phyloP scores from a whole-genome alignment of 805 yeast species.

The Tetrapisispora pingtungensis region DNA sequence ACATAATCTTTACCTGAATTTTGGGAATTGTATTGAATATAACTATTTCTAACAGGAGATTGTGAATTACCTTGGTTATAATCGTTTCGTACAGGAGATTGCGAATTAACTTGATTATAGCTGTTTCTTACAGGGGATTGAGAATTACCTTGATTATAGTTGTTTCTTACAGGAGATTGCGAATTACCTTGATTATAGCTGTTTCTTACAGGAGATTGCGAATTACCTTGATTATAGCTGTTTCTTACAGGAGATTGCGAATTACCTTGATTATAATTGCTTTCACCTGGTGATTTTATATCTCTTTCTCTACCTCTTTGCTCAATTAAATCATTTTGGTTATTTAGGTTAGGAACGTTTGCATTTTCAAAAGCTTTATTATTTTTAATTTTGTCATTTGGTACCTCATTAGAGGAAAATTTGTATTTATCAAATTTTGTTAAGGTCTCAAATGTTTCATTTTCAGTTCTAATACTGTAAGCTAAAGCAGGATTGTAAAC shows the following conservation, averaged over 20 bases:
- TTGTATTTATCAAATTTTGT: slow-evolving; percentile 25
- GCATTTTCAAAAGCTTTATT: neutral
- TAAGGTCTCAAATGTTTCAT: slow-evolving; percentile 20
- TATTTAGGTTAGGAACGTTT: neutral
- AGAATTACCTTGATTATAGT: neutral
- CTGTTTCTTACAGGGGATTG: neutral
- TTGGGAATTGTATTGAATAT: neutral
- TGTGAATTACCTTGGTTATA: neutral
- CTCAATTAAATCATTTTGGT: neutral
- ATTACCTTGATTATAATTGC: neutral
- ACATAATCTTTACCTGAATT: neutral
- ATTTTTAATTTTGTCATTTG: neutral
- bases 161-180: slow-evolving; percentile 5
- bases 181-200: neutral
- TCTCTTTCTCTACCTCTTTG: neutral
- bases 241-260: neutral
- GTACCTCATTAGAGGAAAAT: slow-evolving; percentile 11
- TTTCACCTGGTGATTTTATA: slow-evolving; percentile 3
- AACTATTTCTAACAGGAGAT: slow-evolving; percentile 3
- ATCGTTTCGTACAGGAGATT: slow-evolving; percentile 5
- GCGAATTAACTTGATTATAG: neutral
- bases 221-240: neutral
- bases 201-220: slow-evolving; percentile 4
- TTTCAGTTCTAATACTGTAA: slow-evolving; percentile 6
- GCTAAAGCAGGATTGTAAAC: neutral